A percentile compares a stretch with the other conserved stretches of the same genome.
Evolutionary conservation across 2,329 filamentous ascomycete genomes (phyloP).

Genomic region (Myotisia sp.): DNA sequence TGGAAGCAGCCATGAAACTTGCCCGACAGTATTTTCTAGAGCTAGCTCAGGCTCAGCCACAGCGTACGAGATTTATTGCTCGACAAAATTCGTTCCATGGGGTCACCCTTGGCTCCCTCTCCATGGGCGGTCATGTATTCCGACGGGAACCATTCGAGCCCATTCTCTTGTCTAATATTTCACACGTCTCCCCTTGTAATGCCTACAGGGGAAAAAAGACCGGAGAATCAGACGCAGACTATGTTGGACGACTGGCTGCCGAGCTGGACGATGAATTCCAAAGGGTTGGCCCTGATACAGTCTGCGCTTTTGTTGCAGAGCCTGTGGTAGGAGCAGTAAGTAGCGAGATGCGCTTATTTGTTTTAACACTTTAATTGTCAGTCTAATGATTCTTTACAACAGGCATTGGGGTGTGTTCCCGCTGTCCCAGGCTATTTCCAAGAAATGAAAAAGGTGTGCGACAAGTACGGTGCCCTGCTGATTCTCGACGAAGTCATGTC

Average conservation of each 20-base stretch:
- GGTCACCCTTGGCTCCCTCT: constrained; percentile 52
- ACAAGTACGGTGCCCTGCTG: constrained; percentile 57
- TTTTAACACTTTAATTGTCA: background rate
- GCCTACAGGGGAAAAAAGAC: constrained; percentile 44
- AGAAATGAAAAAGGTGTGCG: constrained; percentile 54
- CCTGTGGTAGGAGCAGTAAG: constrained; percentile 56
- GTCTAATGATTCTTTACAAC: background rate
- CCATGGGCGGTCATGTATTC: constrained; percentile 47
- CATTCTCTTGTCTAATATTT: constrained; percentile 43
- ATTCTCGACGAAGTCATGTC: constrained; percentile 68
- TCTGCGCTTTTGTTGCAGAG: constrained; percentile 60
- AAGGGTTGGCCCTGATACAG: constrained; percentile 47
- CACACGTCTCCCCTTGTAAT: constrained; percentile 52
- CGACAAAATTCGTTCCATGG: constrained; percentile 56
- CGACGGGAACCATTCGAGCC: constrained; percentile 49
- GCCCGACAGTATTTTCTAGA: constrained; percentile 53
- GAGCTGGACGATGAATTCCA: constrained; percentile 57
- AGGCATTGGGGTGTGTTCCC: constrained; percentile 55
- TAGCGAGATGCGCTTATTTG: too few relatives aligned
- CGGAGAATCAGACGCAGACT: constrained; percentile 43
- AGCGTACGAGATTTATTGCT: constrained; percentile 48
- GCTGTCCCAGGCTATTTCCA: constrained; percentile 53
- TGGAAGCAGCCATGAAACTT: constrained; percentile 55
- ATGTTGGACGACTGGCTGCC: constrained; percentile 45
- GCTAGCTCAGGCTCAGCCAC: constrained; percentile 36